Percentiles rank a stretch among this genome's conserved stretches.
phyloP scores from a whole-genome alignment of 139 green algal species.

The Mesotaenium endlicherianum region DNA sequence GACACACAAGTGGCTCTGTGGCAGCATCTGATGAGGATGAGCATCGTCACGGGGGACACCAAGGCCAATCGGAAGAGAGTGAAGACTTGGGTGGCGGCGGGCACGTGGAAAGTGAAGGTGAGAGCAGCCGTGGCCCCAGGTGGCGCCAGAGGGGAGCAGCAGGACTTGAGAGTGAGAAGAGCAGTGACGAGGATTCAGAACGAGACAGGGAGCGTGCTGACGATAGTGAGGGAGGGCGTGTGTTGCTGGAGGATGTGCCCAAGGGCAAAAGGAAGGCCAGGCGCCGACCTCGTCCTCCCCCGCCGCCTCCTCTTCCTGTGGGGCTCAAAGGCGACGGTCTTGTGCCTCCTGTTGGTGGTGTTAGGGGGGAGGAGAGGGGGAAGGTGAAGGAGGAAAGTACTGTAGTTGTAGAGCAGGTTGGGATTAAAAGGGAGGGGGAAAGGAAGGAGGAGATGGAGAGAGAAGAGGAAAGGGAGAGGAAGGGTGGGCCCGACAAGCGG shows the following conservation, averaged over 20 bases:
- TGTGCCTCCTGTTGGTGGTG: too few species aligned
- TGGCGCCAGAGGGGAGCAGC: background rate
- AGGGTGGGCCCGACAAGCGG: background rate
- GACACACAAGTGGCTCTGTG: too few species aligned
- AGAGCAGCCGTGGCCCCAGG: background rate
- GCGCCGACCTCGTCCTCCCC: too few species aligned
- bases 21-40: background rate
- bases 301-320: too few species aligned
- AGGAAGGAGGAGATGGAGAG: background rate
- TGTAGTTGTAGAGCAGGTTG: background rate
- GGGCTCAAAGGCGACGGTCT: too few species aligned
- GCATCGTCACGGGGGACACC: background rate
- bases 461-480: background rate
- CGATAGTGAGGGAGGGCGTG: too few species aligned
- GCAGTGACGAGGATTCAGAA: too few species aligned
- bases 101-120: background rate
- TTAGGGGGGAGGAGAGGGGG: background rate
- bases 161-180: too few species aligned
- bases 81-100: background rate
- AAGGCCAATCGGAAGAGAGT: constrained; percentile 1
- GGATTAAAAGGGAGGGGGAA: background rate
- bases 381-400: too few species aligned
- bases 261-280: background rate
- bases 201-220: background rate
- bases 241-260: background rate